These are phyloP conservation scores for Candida corydali DNA, from an alignment of 805 yeast genomes.

Conservation along the genomic window DNA sequence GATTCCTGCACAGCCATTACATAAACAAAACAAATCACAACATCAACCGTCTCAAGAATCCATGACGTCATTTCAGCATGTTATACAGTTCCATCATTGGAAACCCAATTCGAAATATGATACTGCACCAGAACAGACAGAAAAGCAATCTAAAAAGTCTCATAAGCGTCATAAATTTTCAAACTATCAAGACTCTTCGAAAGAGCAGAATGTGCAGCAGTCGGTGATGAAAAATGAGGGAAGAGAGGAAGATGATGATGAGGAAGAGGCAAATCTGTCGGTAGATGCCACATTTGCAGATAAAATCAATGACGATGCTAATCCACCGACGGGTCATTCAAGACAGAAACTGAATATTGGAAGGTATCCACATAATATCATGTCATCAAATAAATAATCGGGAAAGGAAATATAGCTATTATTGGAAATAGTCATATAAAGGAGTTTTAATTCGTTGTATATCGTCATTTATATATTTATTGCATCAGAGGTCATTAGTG, in stretches of 20 bases:
- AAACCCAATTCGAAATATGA: slow-evolving; percentile 32
- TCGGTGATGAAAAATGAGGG: slow-evolving; percentile 6
- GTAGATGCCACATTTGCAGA: slow-evolving; percentile 12
- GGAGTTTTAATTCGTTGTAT: too few species aligned
- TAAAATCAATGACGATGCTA: slow-evolving; percentile 5
- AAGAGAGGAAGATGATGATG: slow-evolving; percentile 9
- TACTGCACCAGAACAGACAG: slow-evolving; percentile 8
- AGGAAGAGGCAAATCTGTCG: slow-evolving; percentile 11
- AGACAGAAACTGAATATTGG: slow-evolving; percentile 20
- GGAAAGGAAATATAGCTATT: too few species aligned
- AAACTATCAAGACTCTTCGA: slow-evolving; percentile 5
- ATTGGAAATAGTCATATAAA: too few species aligned
- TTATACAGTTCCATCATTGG: slow-evolving; percentile 58
- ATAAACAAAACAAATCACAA: slow-evolving; percentile 24
- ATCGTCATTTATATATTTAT: slow-evolving; percentile 8
- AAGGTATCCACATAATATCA: slow-evolving; percentile 25
- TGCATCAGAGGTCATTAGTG: slow-evolving; percentile 13
- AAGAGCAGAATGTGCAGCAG: not conserved
- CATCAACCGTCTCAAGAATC: slow-evolving; percentile 38
- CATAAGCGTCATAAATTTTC: slow-evolving; percentile 37
- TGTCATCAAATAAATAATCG: slow-evolving; percentile 14
- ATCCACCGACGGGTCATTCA: slow-evolving; percentile 10
- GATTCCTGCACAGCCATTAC: slow-evolving; percentile 37
- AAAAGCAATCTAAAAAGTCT: slow-evolving; percentile 9
- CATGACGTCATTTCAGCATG: slow-evolving; percentile 46